A percentile compares a stretch with the other conserved stretches of the same genome.
phyloP scores from a whole-genome alignment of 108 stramenopile species.

The Nannochloropsis salina region DNA sequence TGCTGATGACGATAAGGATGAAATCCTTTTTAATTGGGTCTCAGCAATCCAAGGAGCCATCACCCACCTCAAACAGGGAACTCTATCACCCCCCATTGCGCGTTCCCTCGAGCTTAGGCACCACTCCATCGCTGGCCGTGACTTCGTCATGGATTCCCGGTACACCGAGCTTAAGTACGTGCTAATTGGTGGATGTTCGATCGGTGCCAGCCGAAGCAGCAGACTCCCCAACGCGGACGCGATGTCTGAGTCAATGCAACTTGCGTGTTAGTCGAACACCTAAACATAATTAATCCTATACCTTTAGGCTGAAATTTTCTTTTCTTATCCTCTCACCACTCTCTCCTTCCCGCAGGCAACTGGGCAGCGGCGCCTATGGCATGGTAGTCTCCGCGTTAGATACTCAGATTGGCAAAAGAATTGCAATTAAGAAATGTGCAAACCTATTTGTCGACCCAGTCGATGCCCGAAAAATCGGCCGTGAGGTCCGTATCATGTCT shows the following conservation, averaged over 20 bases:
- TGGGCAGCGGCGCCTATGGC: constrained; percentile 95
- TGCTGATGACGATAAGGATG: not conserved
- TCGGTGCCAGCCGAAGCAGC: no score
- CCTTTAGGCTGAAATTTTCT: not conserved
- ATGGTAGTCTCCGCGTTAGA: constrained; percentile 78
- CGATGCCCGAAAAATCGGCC: constrained; percentile 95
- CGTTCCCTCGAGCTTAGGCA: not conserved
- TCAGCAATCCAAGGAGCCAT: not conserved
- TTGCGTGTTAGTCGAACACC: no score
- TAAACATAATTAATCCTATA: no score
- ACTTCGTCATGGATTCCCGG: not conserved
- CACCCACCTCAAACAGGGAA: not conserved
- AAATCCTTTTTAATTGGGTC: constrained; percentile 7
- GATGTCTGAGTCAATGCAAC: no score
- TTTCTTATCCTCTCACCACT: not conserved
- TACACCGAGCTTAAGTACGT: constrained; percentile 2
- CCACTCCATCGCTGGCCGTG: not conserved
- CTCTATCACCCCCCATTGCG: not conserved
- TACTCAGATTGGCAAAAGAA: constrained; percentile 47
- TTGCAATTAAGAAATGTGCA: constrained; percentile 96
- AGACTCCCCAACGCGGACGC: no score
- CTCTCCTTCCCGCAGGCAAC: not conserved
- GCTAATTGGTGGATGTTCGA: not conserved
- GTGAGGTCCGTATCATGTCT: constrained; percentile 74
- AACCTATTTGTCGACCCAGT: constrained; percentile 84